Base-by-base conservation (phyloP, 495 filamentous ascomycete species). In the Aspergillus nidulans region DNA sequence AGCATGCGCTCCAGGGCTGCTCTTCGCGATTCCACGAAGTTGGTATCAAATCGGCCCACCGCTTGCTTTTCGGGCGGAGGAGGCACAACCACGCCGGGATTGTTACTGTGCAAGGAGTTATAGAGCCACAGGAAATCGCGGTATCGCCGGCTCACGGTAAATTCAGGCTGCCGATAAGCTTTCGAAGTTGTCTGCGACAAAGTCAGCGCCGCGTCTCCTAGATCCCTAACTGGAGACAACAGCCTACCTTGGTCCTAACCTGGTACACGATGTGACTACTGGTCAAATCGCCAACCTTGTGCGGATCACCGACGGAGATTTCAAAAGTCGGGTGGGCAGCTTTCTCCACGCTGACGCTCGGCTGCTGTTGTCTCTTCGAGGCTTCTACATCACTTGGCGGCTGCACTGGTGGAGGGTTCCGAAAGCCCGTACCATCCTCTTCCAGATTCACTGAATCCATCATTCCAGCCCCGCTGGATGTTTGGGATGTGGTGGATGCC, bases 101-200 rank as follows among this genome's bases (percentile, higher is more conserved):
- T 97, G 69, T 92, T 97, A 61, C 81, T 87, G 68, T 97, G 94
- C 58, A 98, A 77, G 26, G 87, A 88, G 55, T 86, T 96, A 64
- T 97, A 98, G 19, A 98, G 85, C 94, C 94, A 98, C 34, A 97
- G 74, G 66, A 98, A 97, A 72, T 98, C 94, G 42, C 94, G 85
- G 73, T 97, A 98, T 55, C 94, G 84, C 55, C 94, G 84, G 60
- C 87, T 92, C 55, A 98, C 94, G 19, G 87, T 83, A 57, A 98
- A 98, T 64, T 96, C 91, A 25, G 86, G 79, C 56, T 89, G 86
- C 59, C 87, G 88, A 69, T 97, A 98, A 32, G 90, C 94, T 73
- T 96, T 97, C 3, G 95, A 97, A 6, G 91, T 87, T 20, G 94
- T 98, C 89, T 95, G 59, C 8, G 48, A 20, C 32, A 24, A 38